These are phyloP conservation scores for Myriosclerotinia duriaeana DNA, from an alignment of 2,329 filamentous ascomycete genomes.

Conservation along the genomic window DNA sequence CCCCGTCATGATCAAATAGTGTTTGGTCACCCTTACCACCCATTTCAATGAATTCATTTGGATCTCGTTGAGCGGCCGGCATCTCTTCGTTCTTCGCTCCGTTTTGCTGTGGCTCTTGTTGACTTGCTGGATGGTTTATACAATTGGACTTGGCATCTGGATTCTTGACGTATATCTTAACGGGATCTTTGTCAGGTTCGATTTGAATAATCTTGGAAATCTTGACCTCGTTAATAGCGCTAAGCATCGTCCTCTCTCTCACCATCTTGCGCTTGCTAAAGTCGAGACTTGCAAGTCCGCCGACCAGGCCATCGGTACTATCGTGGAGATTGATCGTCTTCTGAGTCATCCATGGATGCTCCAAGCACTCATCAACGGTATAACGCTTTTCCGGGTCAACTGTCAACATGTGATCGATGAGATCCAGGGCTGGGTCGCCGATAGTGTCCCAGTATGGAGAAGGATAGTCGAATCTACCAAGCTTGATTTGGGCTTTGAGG, in stretches of 20 bases:
- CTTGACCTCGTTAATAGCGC: slow-evolving; percentile 74
- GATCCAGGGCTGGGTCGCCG: slow-evolving; percentile 79
- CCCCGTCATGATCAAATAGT: slow-evolving; percentile 65
- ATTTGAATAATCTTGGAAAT: slow-evolving; percentile 58
- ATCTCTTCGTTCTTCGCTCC: slow-evolving; percentile 55
- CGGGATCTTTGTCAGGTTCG: slow-evolving; percentile 53
- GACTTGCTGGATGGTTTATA: slow-evolving; percentile 44
- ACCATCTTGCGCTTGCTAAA: slow-evolving; percentile 78
- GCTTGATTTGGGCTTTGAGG: slow-evolving; percentile 84
- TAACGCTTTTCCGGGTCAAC: slow-evolving; percentile 82
- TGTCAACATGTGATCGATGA: slow-evolving; percentile 93
- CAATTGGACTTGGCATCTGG: slow-evolving; percentile 47
- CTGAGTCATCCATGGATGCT: slow-evolving; percentile 84
- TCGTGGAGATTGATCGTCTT: slow-evolving; percentile 64
- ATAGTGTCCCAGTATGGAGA: slow-evolving; percentile 94
- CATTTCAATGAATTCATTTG: slow-evolving; percentile 77
- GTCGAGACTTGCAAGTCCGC: slow-evolving; percentile 78
- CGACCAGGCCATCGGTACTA: slow-evolving; percentile 88
- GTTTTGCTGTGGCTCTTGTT: slow-evolving; percentile 25
- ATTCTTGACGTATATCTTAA: slow-evolving; percentile 78
- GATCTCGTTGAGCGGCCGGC: slow-evolving; percentile 65
- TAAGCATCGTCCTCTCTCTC: slow-evolving; percentile 82
- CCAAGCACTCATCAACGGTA: slow-evolving; percentile 85
- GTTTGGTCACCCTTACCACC: slow-evolving; percentile 83
- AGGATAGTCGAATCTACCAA: slow-evolving; percentile 88